Base-by-base conservation (phyloP, 2,329 filamentous ascomycete genomes). In the Pyricularia sp. region DNA sequence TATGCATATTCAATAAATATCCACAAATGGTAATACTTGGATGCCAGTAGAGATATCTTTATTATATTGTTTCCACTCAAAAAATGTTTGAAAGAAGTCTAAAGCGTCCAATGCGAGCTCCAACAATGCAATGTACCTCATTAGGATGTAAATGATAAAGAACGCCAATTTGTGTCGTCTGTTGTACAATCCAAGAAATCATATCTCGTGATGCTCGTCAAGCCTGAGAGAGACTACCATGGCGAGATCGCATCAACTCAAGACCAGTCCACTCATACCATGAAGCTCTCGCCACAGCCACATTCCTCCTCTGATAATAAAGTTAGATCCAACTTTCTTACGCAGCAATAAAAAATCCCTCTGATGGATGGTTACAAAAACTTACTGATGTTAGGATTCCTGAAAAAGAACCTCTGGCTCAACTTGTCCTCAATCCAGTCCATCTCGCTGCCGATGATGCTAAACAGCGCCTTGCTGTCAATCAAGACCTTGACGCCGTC, bases 401-500 rank as follows among this genome's bases (percentile, higher is more conserved):
- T 88, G 78, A 99, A 99, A 63, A 96, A 87, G 76, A 99, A 99
- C 69, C 90, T 83, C 76, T 93, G 85, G 75, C 89, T 96, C 68
- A 99, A 78, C 79, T 96, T 96, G 71, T 97, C 94, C 77, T 97
- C 93, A 12, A 93, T 83, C 93, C 93, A 99, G 73, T 99, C 94
- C 94, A 99, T 99, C 78, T 97, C 93, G 73, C 90, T 96, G 5
- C 94, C 94, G 71, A 99, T 97, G 64, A 99, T 97, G 76, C 93
- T 97, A 75, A 99, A 93, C 62, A 99, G 79, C 57, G 94, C 94
- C 80, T 97, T 97, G 81, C 91, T 96, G 76, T 99, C 94, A 65
- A 99, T 94, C 74, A 97, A 76, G 40, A 99, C 93, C 77, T 90
- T 93, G 65, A 99, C 93, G 0, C 93, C 94, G 72, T 97, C 94